These are phyloP conservation scores for Millerozyma miso DNA, from an alignment of 805 yeast species.

Conservation along the genomic window DNA sequence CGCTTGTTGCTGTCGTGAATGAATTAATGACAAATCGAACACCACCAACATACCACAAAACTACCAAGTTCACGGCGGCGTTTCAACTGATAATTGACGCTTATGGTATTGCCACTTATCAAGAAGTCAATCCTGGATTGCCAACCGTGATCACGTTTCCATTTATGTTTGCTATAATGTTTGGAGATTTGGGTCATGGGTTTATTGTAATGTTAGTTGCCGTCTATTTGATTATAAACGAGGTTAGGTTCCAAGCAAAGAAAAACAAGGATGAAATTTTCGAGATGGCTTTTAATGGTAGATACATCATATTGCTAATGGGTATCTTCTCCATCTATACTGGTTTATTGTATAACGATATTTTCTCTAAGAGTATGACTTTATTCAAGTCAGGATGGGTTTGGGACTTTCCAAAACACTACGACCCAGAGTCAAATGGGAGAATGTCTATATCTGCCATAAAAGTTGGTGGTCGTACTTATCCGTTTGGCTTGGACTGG, in stretches of 20 bases:
- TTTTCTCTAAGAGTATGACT: slow-evolving; percentile 66
- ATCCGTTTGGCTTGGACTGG: slow-evolving; percentile 63
- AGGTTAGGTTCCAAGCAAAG: slow-evolving; percentile 47
- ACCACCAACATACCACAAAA: slow-evolving; percentile 69
- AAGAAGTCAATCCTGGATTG: slow-evolving; percentile 72
- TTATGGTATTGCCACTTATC: slow-evolving; percentile 73
- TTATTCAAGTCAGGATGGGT: slow-evolving; percentile 68
- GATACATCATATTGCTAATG: slow-evolving; percentile 67
- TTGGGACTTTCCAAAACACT: slow-evolving; percentile 54
- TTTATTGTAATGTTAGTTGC: slow-evolving; percentile 57
- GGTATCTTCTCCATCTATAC: slow-evolving; percentile 72
- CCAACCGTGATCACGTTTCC: slow-evolving; percentile 76
- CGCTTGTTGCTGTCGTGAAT: slow-evolving; percentile 45
- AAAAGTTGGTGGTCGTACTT: slow-evolving; percentile 42
- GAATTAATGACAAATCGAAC: slow-evolving; percentile 59
- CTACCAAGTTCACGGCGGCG: slow-evolving; percentile 65
- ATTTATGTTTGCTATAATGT: slow-evolving; percentile 80
- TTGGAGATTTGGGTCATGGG: slow-evolving; percentile 83
- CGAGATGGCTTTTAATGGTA: slow-evolving; percentile 72
- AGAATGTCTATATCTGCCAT: slow-evolving; percentile 43
- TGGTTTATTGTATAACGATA: slow-evolving; percentile 68
- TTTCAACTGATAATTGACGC: slow-evolving; percentile 72
- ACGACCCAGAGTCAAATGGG: slow-evolving; percentile 22
- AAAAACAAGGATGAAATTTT: slow-evolving; percentile 65
- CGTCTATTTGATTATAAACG: slow-evolving; percentile 49